A percentile compares a stretch with the other conserved stretches of the same genome.
Conservation (phyloP, 495 filamentous ascomycete genomes). For the Thermothielavioides terrestris region DNA sequence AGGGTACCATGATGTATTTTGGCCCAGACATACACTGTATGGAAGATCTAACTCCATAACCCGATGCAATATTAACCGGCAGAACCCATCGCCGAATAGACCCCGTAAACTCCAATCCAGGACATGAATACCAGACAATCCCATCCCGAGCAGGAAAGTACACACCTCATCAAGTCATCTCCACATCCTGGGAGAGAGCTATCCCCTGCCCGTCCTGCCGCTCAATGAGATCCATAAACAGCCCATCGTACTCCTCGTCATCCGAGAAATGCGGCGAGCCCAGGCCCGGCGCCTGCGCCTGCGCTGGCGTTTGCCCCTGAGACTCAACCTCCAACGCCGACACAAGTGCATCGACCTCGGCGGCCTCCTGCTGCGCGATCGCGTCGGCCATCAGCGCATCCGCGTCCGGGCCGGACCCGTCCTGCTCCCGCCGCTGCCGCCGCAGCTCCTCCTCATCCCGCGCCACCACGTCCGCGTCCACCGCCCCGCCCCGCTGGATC, state of each 20-base stretch:
- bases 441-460: conserved; percentile 34
- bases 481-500: too few relatives aligned
- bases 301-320: too few relatives aligned
- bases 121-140: background rate
- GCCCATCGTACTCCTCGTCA: conserved; percentile 52
- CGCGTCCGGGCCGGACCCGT: too few relatives aligned
- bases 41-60: background rate
- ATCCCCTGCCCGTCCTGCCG: background rate
- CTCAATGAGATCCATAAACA: conserved; percentile 44
- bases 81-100: too few relatives aligned
- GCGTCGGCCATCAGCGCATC: conserved; percentile 38
- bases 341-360: conserved; percentile 51
- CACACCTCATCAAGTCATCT: conserved; percentile 21
- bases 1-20: too few relatives aligned
- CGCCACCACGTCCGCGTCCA: conserved; percentile 27
- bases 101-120: background rate
- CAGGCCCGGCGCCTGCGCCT: background rate
- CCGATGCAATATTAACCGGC: background rate
- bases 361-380: conserved; percentile 46
- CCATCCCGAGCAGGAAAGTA: too few relatives aligned
- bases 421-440: conserved; percentile 30
- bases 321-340: conserved; percentile 22
- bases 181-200: conserved; percentile 17
- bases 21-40: too few relatives aligned
- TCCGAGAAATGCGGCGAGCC: conserved; percentile 33